phyloP scores from a whole-genome alignment of 2,329 filamentous ascomycete species.

The Ascochyta viciae-villosae region DNA sequence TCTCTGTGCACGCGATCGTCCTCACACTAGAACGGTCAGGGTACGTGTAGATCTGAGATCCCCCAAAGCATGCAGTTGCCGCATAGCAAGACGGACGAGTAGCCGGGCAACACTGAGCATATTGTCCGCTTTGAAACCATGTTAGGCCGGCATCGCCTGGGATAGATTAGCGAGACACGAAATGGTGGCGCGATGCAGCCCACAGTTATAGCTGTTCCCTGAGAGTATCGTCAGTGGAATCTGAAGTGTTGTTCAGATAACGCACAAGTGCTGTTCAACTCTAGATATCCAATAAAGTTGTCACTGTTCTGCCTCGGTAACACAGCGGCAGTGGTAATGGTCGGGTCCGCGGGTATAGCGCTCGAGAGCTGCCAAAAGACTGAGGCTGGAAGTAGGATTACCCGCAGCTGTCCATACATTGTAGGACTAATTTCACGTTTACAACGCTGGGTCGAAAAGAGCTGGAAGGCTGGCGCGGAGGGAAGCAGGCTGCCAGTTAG shows the following conservation, averaged over 20 bases:
- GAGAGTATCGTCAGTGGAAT: slow-evolving; percentile 1
- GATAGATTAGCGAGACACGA: not conserved
- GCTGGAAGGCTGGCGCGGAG: not conserved
- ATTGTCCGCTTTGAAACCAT: slow-evolving; percentile 39
- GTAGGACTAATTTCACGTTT: not conserved
- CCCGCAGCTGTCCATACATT: slow-evolving; percentile 27
- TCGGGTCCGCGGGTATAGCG: slow-evolving; percentile 35
- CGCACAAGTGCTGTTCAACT: slow-evolving; percentile 31
- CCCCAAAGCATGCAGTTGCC: slow-evolving; percentile 35
- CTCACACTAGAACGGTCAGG: slow-evolving; percentile 23
- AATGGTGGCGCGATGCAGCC: not conserved
- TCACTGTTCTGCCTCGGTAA: slow-evolving; percentile 37
- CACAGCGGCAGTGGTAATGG: slow-evolving; percentile 38
- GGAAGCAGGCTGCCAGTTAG: slow-evolving; percentile 1
- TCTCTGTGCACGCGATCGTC: slow-evolving; percentile 38
- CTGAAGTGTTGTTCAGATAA: not conserved
- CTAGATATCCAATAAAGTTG: slow-evolving; percentile 36
- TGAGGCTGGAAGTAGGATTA: slow-evolving; percentile 21
- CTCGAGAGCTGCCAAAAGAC: slow-evolving; percentile 21
- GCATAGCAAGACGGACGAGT: slow-evolving; percentile 32
- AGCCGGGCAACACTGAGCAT: slow-evolving; percentile 41
- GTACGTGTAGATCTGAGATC: slow-evolving; percentile 37
- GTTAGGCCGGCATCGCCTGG: slow-evolving; percentile 28
- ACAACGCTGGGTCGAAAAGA: not conserved
- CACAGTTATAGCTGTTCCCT: slow-evolving; percentile 35